Evolutionary conservation across 2,329 filamentous ascomycete genomes (phyloP).

Genomic region (Pyrenophora seminiperda): DNA sequence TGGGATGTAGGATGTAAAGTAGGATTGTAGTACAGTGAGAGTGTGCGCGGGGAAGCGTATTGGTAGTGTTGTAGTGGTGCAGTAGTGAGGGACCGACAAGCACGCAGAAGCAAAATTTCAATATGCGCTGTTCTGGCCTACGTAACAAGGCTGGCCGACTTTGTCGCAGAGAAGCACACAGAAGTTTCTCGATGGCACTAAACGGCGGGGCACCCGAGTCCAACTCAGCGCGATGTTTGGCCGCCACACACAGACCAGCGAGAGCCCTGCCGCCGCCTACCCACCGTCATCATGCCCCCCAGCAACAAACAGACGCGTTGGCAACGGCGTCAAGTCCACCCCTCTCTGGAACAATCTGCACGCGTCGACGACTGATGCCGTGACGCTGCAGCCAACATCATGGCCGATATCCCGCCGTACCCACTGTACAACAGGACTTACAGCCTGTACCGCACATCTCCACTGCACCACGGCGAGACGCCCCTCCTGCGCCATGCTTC

Average conservation of each 20-base stretch:
- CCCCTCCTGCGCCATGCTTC: slow-evolving; percentile 45
- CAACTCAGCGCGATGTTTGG: no score
- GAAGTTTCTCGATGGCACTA: slow-evolving; percentile 25
- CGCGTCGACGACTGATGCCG: neutral
- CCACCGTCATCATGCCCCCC: slow-evolving; percentile 5
- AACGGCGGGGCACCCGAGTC: slow-evolving; percentile 20
- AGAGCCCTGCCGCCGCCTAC: slow-evolving; percentile 3
- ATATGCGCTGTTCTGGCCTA: slow-evolving; percentile 11
- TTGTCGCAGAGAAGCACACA: slow-evolving; percentile 19
- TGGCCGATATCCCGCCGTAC: slow-evolving; percentile 47
- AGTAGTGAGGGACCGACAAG: slow-evolving; percentile 13
- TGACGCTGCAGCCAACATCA: slow-evolving; percentile 16
- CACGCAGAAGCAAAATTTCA: slow-evolving; percentile 14
- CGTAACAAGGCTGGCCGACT: slow-evolving; percentile 5
- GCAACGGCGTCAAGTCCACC: neutral
- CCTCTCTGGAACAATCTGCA: neutral
- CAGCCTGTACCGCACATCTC: slow-evolving; percentile 59
- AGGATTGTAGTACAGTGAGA: slow-evolving; percentile 14
- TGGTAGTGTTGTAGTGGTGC: slow-evolving; percentile 13
- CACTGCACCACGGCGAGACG: slow-evolving; percentile 55
- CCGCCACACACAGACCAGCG: neutral
- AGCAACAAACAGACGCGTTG: slow-evolving; percentile 6
- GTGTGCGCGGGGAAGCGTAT: slow-evolving; percentile 8
- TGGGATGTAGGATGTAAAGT: slow-evolving; percentile 1
- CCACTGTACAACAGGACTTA: slow-evolving; percentile 61